Evolutionary conservation across 805 yeast genomes (phyloP).

Genomic region (Candida pseudoglaebosa): DNA sequence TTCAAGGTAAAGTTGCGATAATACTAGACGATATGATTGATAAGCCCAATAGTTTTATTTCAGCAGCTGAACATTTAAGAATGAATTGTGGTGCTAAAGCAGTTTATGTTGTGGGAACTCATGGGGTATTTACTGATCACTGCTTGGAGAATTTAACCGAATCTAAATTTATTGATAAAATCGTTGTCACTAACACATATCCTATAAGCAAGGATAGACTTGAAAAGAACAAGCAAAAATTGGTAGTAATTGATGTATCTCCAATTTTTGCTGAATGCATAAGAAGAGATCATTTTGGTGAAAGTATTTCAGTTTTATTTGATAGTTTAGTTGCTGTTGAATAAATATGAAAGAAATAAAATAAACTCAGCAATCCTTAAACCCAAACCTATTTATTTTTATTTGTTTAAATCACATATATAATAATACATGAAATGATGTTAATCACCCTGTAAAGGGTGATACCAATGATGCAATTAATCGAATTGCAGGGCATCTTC

Average conservation of each 20-base stretch:
- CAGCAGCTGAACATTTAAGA: constrained; percentile 97
- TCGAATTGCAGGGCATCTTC: constrained; percentile 49
- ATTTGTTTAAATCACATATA: constrained; percentile 5
- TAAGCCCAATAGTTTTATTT: constrained; percentile 87
- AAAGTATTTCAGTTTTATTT: constrained; percentile 87
- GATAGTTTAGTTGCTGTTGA: constrained; percentile 71
- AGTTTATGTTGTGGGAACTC: constrained; percentile 91
- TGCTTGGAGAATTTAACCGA: constrained; percentile 77
- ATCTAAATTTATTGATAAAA: constrained; percentile 80
- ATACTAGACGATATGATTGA: constrained; percentile 97
- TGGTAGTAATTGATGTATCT: constrained; percentile 87
- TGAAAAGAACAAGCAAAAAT: constrained; percentile 53
- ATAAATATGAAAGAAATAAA: constrained; percentile 12
- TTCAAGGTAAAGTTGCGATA: constrained; percentile 85
- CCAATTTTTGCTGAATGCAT: constrained; percentile 97
- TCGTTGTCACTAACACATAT: constrained; percentile 94
- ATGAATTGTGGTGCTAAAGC: constrained; percentile 93
- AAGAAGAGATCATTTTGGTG: constrained; percentile 98
- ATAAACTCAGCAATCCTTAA: no score
- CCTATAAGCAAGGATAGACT: constrained; percentile 71
- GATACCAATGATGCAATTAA: constrained; percentile 50
- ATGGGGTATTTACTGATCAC: constrained; percentile 87
- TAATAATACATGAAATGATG: constrained; percentile 1
- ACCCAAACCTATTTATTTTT: constrained; percentile 2
- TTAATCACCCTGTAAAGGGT: background rate